Evolutionary conservation across 2,329 filamentous ascomycete species (phyloP).

Genomic region (Hyphodiscus sp.): DNA sequence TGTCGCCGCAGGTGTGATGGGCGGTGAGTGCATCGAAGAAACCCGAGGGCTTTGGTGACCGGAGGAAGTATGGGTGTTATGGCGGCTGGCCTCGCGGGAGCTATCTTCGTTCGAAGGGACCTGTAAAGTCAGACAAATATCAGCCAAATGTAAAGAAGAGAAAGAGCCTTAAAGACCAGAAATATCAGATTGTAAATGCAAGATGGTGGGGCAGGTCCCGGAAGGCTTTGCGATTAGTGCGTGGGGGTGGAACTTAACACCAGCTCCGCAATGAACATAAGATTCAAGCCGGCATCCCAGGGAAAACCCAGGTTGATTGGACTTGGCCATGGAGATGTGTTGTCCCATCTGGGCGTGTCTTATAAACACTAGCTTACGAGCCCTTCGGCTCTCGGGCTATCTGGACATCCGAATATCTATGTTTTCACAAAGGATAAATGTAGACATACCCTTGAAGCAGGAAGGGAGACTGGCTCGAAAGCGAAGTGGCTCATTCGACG

Average conservation of each 20-base stretch:
- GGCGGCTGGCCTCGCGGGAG: constrained; percentile 53
- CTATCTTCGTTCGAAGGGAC: constrained; percentile 52
- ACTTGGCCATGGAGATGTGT: constrained; percentile 2
- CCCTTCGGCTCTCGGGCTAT: not conserved
- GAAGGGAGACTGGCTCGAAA: constrained; percentile 86
- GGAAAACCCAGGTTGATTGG: constrained; percentile 7
- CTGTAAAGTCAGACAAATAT: constrained; percentile 32
- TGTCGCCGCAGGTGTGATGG: constrained; percentile 80
- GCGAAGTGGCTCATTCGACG: constrained; percentile 78
- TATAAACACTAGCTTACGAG: not conserved
- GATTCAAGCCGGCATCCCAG: constrained; percentile 7
- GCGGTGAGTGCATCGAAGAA: constrained; percentile 76
- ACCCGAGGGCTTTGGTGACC: constrained; percentile 57
- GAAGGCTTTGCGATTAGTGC: constrained; percentile 9
- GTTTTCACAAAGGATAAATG: constrained; percentile 19
- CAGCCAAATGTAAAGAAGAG: constrained; percentile 15
- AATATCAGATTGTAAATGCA: not conserved
- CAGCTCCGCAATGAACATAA: constrained; percentile 12
- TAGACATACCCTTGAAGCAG: constrained; percentile 68
- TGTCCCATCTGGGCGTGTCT: not conserved
- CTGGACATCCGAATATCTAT: not conserved
- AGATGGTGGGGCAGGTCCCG: constrained; percentile 15
- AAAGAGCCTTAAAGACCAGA: constrained; percentile 8
- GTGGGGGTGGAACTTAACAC: constrained; percentile 21
- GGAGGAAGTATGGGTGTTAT: constrained; percentile 59